Evolutionary conservation across 495 filamentous ascomycete species (phyloP).

Genomic region (Penicillium argentinense): DNA sequence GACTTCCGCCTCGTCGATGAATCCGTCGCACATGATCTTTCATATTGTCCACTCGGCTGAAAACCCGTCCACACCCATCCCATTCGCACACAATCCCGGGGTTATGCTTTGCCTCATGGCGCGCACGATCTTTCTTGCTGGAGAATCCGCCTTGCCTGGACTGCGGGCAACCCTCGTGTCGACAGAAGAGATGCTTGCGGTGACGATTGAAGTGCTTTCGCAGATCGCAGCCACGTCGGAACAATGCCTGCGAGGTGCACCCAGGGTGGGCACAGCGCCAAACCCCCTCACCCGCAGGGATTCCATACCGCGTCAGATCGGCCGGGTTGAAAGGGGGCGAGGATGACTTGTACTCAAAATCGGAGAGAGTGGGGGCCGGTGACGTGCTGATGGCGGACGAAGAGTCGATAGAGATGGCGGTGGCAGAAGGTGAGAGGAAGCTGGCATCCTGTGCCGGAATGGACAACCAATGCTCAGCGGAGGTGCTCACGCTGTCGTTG

Average conservation of each 20-base stretch:
- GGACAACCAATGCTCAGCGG: conserved; percentile 18
- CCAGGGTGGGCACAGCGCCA: conserved; percentile 60
- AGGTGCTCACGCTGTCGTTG: conserved; percentile 5
- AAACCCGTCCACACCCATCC: conserved; percentile 57
- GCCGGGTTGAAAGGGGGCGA: conserved; percentile 18
- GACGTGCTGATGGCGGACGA: conserved; percentile 15
- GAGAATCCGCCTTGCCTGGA: conserved; percentile 57
- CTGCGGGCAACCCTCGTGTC: conserved; percentile 59
- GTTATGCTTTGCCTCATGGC: conserved; percentile 65
- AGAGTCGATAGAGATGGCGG: conserved; percentile 12
- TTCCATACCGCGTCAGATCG: conserved; percentile 35
- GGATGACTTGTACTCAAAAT: conserved; percentile 15
- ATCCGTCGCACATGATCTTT: conserved; percentile 55
- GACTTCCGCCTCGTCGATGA: conserved; percentile 30
- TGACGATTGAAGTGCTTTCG: conserved; percentile 66
- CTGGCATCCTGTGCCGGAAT: conserved; percentile 10
- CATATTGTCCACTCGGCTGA: conserved; percentile 68
- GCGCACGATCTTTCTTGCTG: conserved; percentile 61
- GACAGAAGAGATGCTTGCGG: conserved; percentile 62
- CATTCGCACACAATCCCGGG: conserved; percentile 58
- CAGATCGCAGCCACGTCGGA: conserved; percentile 62
- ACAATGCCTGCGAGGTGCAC: conserved; percentile 55
- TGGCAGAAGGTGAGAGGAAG: conserved; percentile 14
- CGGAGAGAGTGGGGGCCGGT: conserved; percentile 20
- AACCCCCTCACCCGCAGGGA: conserved; percentile 27